phyloP scores from a whole-genome alignment of 768 basidiomycete genomes.

The Suillus tomentosus region DNA sequence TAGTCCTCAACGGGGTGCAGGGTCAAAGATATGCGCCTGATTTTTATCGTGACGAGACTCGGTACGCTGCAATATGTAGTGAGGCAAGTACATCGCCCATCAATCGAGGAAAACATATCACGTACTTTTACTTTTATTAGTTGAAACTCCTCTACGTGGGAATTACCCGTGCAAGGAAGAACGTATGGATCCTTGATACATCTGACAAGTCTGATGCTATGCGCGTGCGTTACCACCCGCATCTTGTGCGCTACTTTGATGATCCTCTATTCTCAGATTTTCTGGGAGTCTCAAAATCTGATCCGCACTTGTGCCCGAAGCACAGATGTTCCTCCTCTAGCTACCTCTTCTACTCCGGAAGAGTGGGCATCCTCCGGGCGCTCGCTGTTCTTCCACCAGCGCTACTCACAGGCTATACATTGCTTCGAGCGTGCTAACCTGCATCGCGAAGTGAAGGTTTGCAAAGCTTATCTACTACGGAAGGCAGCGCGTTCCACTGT shows the following conservation, averaged over 20 bases:
- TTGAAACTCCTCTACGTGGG: conserved; percentile 73
- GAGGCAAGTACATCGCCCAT: conserved; percentile 43
- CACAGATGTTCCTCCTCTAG: conserved; percentile 52
- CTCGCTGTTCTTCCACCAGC: conserved; percentile 39
- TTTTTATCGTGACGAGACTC: conserved; percentile 44
- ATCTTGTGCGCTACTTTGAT: not conserved
- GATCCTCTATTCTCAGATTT: conserved; percentile 35
- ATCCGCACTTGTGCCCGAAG: conserved; percentile 50
- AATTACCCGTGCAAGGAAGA: conserved; percentile 66
- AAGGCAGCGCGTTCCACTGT: conserved; percentile 44
- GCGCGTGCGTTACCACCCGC: conserved; percentile 41
- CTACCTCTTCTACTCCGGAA: conserved; percentile 49
- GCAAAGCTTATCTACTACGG: conserved; percentile 55
- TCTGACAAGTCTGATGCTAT: conserved; percentile 59
- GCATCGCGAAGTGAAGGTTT: conserved; percentile 45
- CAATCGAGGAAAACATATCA: not conserved
- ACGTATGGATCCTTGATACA: conserved; percentile 69
- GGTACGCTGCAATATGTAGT: conserved; percentile 56
- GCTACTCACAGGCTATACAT: conserved; percentile 50
- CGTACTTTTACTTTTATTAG: conserved; percentile 37
- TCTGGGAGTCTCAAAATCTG: conserved; percentile 50
- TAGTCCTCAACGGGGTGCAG: conserved; percentile 48
- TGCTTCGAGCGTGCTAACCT: conserved; percentile 52
- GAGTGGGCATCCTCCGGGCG: conserved; percentile 46
- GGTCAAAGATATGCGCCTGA: conserved; percentile 39